Evolutionary conservation across 345 rosid species (phyloP).

Genomic region (Firmiana major): DNA sequence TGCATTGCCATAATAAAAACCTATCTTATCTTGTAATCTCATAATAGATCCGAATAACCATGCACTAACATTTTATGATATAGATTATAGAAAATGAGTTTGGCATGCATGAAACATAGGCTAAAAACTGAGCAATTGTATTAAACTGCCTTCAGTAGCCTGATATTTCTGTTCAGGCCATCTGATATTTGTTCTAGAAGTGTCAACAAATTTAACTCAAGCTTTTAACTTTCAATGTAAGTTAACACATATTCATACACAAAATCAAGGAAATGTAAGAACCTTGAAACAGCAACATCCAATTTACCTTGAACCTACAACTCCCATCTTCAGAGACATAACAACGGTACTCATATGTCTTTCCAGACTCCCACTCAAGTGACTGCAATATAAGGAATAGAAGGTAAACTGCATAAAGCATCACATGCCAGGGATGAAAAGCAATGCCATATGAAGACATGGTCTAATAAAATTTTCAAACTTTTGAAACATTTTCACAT

Average conservation of each 20-base stretch:
- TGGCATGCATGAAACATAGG: not conserved
- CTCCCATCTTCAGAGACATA: conserved; percentile 42
- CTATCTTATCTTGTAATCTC: not conserved
- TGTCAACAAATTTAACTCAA: not conserved
- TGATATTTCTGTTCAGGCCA: no score
- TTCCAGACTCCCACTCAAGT: conserved; percentile 50
- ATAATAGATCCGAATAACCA: not conserved
- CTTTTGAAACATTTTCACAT: not conserved
- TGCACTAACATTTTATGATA: not conserved
- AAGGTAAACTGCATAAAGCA: not conserved
- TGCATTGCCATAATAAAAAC: not conserved
- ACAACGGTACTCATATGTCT: conserved; percentile 49
- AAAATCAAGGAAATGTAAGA: conserved; percentile 12
- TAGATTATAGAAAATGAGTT: not conserved
- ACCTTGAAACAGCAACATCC: conserved; percentile 29
- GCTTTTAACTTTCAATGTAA: not conserved
- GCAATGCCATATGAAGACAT: not conserved
- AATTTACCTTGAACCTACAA: conserved; percentile 53
- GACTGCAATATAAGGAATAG: conserved; percentile 28
- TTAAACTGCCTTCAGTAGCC: not conserved
- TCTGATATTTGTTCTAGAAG: not conserved
- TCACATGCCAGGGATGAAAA: not conserved
- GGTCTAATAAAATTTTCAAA: not conserved
- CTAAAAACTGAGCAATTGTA: not conserved
- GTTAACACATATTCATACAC: not conserved